Percentiles rank a stretch among this genome's conserved stretches.
phyloP scores from a whole-genome alignment of 163 green algal genomes.

The Smithsoniella earleae region DNA sequence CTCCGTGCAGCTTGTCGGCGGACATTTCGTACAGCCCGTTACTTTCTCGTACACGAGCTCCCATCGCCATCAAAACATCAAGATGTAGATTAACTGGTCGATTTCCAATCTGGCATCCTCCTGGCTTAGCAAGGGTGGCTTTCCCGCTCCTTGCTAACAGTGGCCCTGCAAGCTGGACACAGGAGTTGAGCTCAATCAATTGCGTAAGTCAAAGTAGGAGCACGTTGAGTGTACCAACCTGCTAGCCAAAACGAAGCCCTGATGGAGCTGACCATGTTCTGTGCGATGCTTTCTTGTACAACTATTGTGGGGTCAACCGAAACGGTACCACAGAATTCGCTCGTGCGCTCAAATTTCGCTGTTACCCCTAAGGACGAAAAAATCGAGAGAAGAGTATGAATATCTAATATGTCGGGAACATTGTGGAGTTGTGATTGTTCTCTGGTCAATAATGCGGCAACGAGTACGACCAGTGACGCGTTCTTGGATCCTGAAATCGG shows the following conservation, averaged over 20 bases:
- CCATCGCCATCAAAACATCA: neutral
- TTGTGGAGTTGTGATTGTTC: neutral
- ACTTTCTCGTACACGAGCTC: neutral
- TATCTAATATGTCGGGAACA: neutral
- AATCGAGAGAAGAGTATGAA: neutral
- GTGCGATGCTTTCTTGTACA: neutral
- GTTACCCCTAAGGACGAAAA: neutral
- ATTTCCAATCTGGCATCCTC: neutral
- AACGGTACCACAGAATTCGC: neutral
- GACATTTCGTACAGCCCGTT: neutral
- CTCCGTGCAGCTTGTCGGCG: neutral
- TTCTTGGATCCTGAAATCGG: constrained; percentile 4
- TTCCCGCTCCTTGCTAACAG: neutral
- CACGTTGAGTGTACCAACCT: neutral
- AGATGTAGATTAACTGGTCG: neutral
- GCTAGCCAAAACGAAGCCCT: neutral
- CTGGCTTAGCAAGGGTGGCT: neutral
- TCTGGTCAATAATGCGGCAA: neutral
- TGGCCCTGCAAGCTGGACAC: neutral
- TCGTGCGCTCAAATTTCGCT: neutral
- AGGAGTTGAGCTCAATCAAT: neutral
- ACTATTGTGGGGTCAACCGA: neutral
- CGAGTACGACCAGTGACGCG: neutral
- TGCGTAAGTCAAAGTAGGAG: neutral
- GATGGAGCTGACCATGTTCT: neutral